These are phyloP conservation scores for Kwoniella sp. DNA, from an alignment of 768 basidiomycete species.

Conservation along the genomic window DNA sequence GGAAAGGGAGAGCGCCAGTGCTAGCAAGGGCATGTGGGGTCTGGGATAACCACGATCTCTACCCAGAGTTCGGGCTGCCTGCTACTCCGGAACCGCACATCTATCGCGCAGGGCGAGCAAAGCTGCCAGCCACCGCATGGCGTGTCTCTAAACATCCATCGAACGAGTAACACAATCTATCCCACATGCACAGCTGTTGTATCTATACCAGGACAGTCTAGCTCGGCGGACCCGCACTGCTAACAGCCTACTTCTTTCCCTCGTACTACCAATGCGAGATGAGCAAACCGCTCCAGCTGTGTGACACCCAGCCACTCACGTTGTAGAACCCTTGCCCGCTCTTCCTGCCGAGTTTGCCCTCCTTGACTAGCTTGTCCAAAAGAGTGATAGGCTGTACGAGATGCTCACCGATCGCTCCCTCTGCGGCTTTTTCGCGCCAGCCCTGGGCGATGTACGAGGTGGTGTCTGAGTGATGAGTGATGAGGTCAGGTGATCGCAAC, in stretches of 20 bases:
- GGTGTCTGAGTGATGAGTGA: slow-evolving; percentile 34
- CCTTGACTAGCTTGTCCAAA: slow-evolving; percentile 50
- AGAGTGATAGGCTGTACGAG: slow-evolving; percentile 47
- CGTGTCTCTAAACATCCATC: too few relatives aligned
- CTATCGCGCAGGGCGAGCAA: too few relatives aligned
- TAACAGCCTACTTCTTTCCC: slow-evolving; percentile 8
- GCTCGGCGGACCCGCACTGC: too few relatives aligned
- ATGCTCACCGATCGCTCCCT: slow-evolving; percentile 45
- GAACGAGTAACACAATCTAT: too few relatives aligned
- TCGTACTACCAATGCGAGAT: background rate
- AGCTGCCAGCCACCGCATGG: too few relatives aligned
- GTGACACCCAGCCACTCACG: slow-evolving; percentile 36
- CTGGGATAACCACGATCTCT: slow-evolving; percentile 25
- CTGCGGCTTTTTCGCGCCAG: slow-evolving; percentile 51
- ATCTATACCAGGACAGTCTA: too few relatives aligned
- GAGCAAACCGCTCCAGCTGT: background rate
- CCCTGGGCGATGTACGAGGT: slow-evolving; percentile 51
- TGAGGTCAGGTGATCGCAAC: background rate
- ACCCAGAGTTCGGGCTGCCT: too few relatives aligned
- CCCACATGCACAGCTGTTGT: too few relatives aligned
- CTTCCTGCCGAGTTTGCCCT: slow-evolving; percentile 53
- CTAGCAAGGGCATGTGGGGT: slow-evolving; percentile 14
- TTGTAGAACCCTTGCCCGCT: slow-evolving; percentile 53
- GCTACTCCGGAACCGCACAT: too few relatives aligned
- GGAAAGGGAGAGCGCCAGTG: slow-evolving; percentile 17